Evolutionary conservation across 2,329 filamentous ascomycete species (phyloP).

Genomic region (Pseudopithomyces maydicus): DNA sequence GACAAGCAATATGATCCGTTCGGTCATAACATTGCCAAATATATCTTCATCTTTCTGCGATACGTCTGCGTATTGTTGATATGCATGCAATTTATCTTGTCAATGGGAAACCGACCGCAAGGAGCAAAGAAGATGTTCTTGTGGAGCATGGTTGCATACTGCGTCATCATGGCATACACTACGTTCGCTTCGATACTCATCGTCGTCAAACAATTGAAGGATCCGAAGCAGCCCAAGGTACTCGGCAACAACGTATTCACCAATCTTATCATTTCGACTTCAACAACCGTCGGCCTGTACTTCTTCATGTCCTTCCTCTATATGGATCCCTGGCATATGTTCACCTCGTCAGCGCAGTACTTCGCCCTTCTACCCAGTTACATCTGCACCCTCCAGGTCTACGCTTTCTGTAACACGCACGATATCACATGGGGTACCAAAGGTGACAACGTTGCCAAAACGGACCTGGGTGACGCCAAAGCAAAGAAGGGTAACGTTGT

Average conservation of each 20-base stretch:
- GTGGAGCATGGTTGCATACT: conserved; percentile 85
- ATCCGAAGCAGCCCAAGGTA: conserved; percentile 54
- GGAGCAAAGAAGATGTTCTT: conserved; percentile 92
- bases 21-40: conserved; percentile 79
- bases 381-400: conserved; percentile 96
- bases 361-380: conserved; percentile 90
- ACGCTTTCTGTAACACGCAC: conserved; percentile 99
- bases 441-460: conserved; percentile 93
- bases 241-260: conserved; percentile 91
- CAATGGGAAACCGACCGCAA: conserved; percentile 93
- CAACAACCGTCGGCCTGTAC: conserved; percentile 90
- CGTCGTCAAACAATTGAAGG: conserved; percentile 76
- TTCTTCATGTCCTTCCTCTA: conserved; percentile 97
- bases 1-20: conserved; percentile 86
- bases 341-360: conserved; percentile 89
- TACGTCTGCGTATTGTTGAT: conserved; percentile 89
- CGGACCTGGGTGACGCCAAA: conserved; percentile 85
- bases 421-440: conserved; percentile 99
- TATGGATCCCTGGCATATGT: conserved; percentile 98
- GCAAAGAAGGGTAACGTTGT: conserved; percentile 76
- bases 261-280: conserved; percentile 88
- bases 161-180: conserved; percentile 94
- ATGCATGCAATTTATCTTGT: conserved; percentile 93
- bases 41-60: conserved; percentile 84
- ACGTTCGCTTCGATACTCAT: conserved; percentile 89